A percentile compares a stretch with the other conserved stretches of the same genome.
Conservation (phyloP, 2,329 filamentous ascomycete species). For the Pseudomassariella vexata region DNA sequence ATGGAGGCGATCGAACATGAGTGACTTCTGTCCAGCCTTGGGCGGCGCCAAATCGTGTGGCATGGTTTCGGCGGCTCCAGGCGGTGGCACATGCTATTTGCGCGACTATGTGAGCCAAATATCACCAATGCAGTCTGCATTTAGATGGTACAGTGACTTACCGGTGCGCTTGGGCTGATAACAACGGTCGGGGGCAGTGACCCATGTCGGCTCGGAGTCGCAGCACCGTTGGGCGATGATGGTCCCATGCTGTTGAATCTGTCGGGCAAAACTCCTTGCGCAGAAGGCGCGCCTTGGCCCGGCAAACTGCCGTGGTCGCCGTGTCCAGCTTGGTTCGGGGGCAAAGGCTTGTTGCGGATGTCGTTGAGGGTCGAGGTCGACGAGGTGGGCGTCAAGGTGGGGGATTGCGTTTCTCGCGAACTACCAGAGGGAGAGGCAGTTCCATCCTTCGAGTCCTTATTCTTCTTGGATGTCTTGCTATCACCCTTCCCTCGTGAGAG, state of each 20-base stretch:
- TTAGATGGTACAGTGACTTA: conserved; percentile 40
- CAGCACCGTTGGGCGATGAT: conserved; percentile 43
- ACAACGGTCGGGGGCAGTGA: conserved; percentile 79
- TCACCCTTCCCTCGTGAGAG: conserved; percentile 85
- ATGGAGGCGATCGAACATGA: conserved; percentile 83
- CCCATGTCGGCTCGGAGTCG: conserved; percentile 58
- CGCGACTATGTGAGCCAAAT: conserved; percentile 13
- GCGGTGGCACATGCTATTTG: conserved; percentile 77
- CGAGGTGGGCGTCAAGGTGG: conserved; percentile 72
- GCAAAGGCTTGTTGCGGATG: conserved; percentile 73
- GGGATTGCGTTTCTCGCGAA: conserved; percentile 54
- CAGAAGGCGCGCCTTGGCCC: conserved; percentile 32
- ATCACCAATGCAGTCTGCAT: conserved; percentile 6
- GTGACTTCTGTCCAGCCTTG: conserved; percentile 83
- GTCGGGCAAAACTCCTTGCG: conserved; percentile 26
- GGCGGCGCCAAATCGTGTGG: conserved; percentile 93
- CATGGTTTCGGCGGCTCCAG: conserved; percentile 95
- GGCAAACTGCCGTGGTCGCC: conserved; percentile 35
- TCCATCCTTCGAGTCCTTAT: conserved; percentile 67
- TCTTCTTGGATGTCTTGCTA: conserved; percentile 77
- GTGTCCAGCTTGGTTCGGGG: conserved; percentile 45
- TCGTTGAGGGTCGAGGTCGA: conserved; percentile 86
- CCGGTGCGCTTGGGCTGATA: conserved; percentile 89
- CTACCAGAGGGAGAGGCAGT: conserved; percentile 66
- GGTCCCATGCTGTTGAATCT: conserved; percentile 29